A percentile compares a stretch with the other conserved stretches of the same genome.
phyloP scores from a whole-genome alignment of 441 rosid species.

The Sinapis alba region DNA sequence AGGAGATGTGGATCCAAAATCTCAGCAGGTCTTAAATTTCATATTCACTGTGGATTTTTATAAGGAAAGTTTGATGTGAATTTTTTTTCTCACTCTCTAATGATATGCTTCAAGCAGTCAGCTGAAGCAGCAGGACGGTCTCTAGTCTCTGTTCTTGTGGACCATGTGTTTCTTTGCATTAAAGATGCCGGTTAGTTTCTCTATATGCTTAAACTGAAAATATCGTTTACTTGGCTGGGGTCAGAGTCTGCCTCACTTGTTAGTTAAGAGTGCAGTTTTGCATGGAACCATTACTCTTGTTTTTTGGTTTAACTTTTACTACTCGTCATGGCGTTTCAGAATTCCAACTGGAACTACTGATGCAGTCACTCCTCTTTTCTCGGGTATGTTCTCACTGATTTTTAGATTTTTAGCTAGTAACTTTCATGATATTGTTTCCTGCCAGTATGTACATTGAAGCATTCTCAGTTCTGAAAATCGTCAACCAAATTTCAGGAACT shows the following conservation, averaged over 20 bases:
- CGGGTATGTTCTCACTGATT: conserved; percentile 59
- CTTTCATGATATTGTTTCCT: conserved; percentile 26
- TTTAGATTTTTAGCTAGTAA: conserved; percentile 29
- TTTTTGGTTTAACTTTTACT: conserved; percentile 30
- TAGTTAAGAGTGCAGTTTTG: conserved; percentile 7
- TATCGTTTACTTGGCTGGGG: background rate
- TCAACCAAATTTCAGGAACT: background rate
- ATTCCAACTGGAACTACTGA: conserved; percentile 90
- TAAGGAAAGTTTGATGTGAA: background rate
- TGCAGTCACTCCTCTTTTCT: conserved; percentile 94
- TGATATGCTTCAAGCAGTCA: conserved; percentile 55
- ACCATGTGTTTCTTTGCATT: conserved; percentile 95
- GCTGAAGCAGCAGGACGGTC: conserved; percentile 95
- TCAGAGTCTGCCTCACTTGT: conserved; percentile 19
- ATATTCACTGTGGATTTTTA: background rate
- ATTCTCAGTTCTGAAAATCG: conserved; percentile 22
- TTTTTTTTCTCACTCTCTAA: conserved; percentile 30
- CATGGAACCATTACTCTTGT: conserved; percentile 7
- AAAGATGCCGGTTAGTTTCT: conserved; percentile 85
- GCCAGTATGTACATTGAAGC: conserved; percentile 14
- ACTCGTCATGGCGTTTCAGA: conserved; percentile 58
- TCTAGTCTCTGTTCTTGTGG: conserved; percentile 85
- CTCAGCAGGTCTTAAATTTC: conserved; percentile 69
- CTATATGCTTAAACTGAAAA: conserved; percentile 1
- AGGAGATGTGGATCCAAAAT: conserved; percentile 87